Base-by-base conservation (phyloP, 2,329 filamentous ascomycete genomes). In the Fusarium brevicatenulatum region DNA sequence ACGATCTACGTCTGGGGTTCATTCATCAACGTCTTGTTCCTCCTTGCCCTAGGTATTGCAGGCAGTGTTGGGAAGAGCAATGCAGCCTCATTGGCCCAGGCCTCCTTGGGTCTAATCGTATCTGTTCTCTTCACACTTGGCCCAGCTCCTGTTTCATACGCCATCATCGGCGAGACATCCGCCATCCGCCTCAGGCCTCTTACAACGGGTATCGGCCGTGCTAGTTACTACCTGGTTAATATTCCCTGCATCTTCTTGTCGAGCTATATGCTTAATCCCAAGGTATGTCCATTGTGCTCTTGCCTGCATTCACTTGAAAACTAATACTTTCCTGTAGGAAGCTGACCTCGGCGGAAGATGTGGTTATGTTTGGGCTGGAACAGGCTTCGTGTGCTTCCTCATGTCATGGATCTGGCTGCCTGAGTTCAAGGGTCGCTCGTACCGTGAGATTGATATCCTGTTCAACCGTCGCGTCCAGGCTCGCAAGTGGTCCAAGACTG, bases 101-200 rank as follows among this genome's bases (percentile, higher is more conserved):
- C 90, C 15, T 88, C 86, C 11, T 82, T 92, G 30, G 90, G 90
- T 70, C 82, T 92, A 47, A 90, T 92, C 73, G 84, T 92, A 75
- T 92, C 90, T 34, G 88, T 92, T 62, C 81, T 91, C 37, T 93
- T 91, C 82, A 88, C 86, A 42, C 80, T 90, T 25, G 89, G 88
- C 69, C 89, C 88, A 28, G 90, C 89, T 4, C 90, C 90, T 55
- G 87, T 88, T 49, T 91, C 90, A 11, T 92, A 87, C 85, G 88
- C 89, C 81, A 90, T 92, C 72, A 92, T 92, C 53, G 89, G 87
- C 71, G 90, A 92, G 81, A 92, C 90, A 6, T 91, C 90, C 1
- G 83, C 90, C 56, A 86, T 92, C 56, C 89, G 90, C 70, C 89
- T 92, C 36, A 80, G 90, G 49, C 88, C 90, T 52, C 82, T 92